Evolutionary conservation across 2,329 filamentous ascomycete species (phyloP).

Genomic region (Apiospora saccharicola): DNA sequence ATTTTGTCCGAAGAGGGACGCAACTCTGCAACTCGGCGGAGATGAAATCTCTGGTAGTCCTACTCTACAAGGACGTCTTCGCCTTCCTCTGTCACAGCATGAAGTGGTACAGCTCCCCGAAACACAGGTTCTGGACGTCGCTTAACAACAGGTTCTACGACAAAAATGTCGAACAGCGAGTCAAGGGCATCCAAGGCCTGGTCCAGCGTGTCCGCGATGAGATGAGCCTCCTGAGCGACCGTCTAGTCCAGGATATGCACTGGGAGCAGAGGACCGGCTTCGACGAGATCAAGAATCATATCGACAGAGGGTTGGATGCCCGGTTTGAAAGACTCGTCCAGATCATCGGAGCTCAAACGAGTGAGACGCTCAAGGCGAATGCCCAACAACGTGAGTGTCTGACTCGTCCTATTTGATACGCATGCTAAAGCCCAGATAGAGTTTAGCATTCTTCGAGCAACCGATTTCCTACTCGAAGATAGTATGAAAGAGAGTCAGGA

Average conservation of each 20-base stretch:
- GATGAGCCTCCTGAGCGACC: neutral
- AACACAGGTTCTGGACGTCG: constrained; percentile 24
- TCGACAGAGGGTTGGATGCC: neutral
- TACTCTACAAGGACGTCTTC: constrained; percentile 28
- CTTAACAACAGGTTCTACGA: constrained; percentile 28
- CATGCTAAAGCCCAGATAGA: neutral
- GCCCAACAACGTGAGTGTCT: constrained; percentile 1
- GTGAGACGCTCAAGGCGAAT: neutral
- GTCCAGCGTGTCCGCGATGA: constrained; percentile 25
- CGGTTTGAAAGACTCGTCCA: neutral
- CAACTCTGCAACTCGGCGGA: constrained; percentile 22
- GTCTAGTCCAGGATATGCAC: neutral
- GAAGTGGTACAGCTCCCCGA: constrained; percentile 25
- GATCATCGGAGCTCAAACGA: neutral
- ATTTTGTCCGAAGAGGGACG: constrained; percentile 24
- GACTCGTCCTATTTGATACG: neutral
- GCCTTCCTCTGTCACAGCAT: constrained; percentile 29
- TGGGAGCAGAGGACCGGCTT: neutral
- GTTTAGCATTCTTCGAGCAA: neutral
- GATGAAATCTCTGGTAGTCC: constrained; percentile 24
- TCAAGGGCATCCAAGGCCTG: constrained; percentile 24
- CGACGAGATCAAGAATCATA: neutral
- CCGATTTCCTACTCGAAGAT: neutral
- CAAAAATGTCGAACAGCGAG: constrained; percentile 24
- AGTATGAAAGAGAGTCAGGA: neutral